Percentiles rank a stretch among this genome's conserved stretches.
These are phyloP conservation scores for Metarhizium sp. DNA, from an alignment of 2,329 filamentous ascomycete species.

Conservation along the genomic window DNA sequence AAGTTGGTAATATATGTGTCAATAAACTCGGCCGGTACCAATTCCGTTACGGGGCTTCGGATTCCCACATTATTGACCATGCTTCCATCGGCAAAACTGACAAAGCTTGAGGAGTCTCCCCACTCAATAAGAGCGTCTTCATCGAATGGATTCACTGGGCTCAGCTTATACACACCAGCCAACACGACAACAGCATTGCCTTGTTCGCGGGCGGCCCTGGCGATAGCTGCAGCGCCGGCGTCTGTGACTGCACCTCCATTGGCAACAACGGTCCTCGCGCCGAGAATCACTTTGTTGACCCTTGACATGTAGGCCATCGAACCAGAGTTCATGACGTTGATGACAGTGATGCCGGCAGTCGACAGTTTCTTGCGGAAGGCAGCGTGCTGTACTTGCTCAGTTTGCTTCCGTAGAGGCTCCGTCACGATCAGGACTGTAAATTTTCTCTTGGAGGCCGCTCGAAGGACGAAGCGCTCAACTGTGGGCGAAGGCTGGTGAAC, in stretches of 20 bases:
- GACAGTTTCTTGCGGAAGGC: conserved; percentile 69
- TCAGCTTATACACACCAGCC: conserved; percentile 87
- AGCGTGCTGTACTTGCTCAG: conserved; percentile 32
- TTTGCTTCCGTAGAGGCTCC: conserved; percentile 35
- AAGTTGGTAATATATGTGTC: conserved; percentile 78
- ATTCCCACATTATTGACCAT: conserved; percentile 72
- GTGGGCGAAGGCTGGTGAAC: conserved; percentile 80
- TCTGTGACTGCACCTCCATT: conserved; percentile 82
- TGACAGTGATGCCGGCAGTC: conserved; percentile 68
- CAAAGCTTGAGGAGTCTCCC: conserved; percentile 68
- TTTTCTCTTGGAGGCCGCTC: conserved; percentile 78
- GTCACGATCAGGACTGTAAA: conserved; percentile 86
- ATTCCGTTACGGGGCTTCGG: conserved; percentile 72
- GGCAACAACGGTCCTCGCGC: conserved; percentile 77
- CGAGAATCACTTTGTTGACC: conserved; percentile 90
- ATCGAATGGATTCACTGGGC: conserved; percentile 79
- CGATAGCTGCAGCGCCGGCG: conserved; percentile 74
- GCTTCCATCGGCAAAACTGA: conserved; percentile 69
- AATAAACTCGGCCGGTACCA: conserved; percentile 66
- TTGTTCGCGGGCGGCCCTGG: conserved; percentile 73
- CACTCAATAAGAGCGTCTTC: conserved; percentile 77
- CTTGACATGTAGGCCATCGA: conserved; percentile 91
- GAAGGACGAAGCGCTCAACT: conserved; percentile 81
- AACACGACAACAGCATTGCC: conserved; percentile 81
- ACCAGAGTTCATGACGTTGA: conserved; percentile 75